A percentile compares a stretch with the other conserved stretches of the same genome.
Conservation (phyloP, 1,284 basidiomycete genomes). For the Wallemia ichthyophaga region DNA sequence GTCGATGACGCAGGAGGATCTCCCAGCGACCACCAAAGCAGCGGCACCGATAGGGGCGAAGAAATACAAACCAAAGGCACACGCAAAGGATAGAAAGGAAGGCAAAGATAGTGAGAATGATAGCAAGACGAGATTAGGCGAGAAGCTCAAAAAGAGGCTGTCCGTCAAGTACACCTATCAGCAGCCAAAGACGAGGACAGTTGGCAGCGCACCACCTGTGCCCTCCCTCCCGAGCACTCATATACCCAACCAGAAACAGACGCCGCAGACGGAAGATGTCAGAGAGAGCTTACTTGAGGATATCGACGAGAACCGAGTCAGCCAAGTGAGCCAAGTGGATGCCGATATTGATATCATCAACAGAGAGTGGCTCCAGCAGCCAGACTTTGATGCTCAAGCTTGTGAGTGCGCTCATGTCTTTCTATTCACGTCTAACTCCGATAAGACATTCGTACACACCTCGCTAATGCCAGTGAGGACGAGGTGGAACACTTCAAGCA, state of each 20-base stretch:
- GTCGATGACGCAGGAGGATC: neutral
- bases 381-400: neutral
- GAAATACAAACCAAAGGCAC: neutral
- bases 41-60: neutral
- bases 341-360: neutral
- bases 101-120: neutral
- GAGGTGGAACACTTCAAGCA: neutral
- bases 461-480: neutral
- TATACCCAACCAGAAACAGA: neutral
- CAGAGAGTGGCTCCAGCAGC: neutral
- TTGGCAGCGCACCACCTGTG: neutral
- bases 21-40: neutral
- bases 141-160: conserved; percentile 78
- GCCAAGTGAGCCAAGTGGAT: no score
- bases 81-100: neutral
- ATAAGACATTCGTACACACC: neutral
- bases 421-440: no score
- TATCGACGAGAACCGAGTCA: neutral
- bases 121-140: conserved; percentile 46
- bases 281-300: neutral
- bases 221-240: neutral
- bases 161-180: conserved; percentile 55
- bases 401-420: neutral
- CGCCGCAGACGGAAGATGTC: neutral
- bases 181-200: neutral